Evolutionary conservation across 371 early-diverging fungal species (phyloP), one percentile per base, ranked within the genome.

Genomic region (Lichtheimia ornata): DNA sequence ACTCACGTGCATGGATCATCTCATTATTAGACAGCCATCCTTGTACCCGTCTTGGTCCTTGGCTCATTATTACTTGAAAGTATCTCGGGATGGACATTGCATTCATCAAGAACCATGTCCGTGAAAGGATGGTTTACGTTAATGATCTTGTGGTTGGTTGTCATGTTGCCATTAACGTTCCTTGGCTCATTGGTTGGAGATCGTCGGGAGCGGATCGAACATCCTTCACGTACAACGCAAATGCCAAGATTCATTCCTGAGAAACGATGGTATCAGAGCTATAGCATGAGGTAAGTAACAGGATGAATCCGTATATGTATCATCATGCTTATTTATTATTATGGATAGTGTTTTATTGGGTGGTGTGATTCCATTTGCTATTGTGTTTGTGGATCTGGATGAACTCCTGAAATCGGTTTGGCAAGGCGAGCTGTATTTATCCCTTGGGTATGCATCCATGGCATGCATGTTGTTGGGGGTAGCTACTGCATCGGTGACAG

Each of bases 301-400:
- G 18, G 54, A 27, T 25, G 52, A 13, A 40, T 14, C 1, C 18
- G 5, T 30, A 17, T 17, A 30, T 14, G 17, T 5, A 7, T 13
- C 47, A 47, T 18, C 17, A 18, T 47, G 22, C 11, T 47, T 22
- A 47, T 47, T n/a, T n/a, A 6, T 7, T 47, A 14, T 50, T 40
- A n/a, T n/a, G n/a, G 25, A 30, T 28, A 77, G 79, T 27, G 54
- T 69, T 45, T 25, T 56, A 12, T 47, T 75, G 4, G 68, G 70
- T 40, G 81, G 81, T 30, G 59, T 77, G 7, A 64, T 80, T 14
- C 81, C 81, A 15, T 80, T 80, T 53, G 69, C 76, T 12, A 60
- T 71, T 13, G 58, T 73, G n/a, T 80, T 75, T 66, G 53, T 80
- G 43, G 69, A 77, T 40, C 66, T 73, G 53, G 71, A 80, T 61